Conservation (phyloP, 2,329 filamentous ascomycete genomes). For the Penicillium sp. region DNA sequence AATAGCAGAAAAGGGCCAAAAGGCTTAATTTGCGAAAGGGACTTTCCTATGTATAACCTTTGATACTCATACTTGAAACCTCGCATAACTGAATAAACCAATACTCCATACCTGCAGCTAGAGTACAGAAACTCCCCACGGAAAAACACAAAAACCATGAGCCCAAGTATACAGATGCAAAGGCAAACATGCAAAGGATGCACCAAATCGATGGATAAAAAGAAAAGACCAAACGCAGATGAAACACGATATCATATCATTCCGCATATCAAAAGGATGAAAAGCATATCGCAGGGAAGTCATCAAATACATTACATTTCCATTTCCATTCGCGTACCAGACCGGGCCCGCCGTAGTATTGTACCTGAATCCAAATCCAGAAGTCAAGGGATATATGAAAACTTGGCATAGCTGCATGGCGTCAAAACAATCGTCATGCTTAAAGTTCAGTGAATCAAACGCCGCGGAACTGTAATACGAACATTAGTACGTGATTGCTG, state of each 20-base stretch:
- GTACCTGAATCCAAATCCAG: conserved; percentile 11
- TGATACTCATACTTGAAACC: neutral
- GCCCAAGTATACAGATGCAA: neutral
- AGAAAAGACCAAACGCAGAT: conserved; percentile 1
- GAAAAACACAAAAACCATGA: neutral
- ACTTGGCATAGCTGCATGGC: conserved; percentile 14
- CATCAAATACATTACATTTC: conserved; percentile 26
- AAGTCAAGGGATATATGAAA: conserved; percentile 19
- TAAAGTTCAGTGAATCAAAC: conserved; percentile 35
- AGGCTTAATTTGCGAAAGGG: no score
- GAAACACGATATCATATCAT: conserved; percentile 12
- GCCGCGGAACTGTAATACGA: conserved; percentile 48
- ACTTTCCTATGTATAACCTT: no score
- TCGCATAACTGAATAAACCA: neutral
- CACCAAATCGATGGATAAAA: neutral
- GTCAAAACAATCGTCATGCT: conserved; percentile 13
- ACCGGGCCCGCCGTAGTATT: conserved; percentile 33
- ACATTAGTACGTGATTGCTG: conserved; percentile 25
- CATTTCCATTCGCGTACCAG: conserved; percentile 17
- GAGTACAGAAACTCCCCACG: neutral
- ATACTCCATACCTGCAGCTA: conserved; percentile 8
- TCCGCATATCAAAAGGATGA: conserved; percentile 6
- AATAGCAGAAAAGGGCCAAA: no score
- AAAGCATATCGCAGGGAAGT: conserved; percentile 9
- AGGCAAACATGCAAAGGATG: conserved; percentile 8